Percentiles rank a stretch among this genome's conserved stretches.
Conservation (phyloP, 805 yeast species). For the Kuraishia hungarica region DNA sequence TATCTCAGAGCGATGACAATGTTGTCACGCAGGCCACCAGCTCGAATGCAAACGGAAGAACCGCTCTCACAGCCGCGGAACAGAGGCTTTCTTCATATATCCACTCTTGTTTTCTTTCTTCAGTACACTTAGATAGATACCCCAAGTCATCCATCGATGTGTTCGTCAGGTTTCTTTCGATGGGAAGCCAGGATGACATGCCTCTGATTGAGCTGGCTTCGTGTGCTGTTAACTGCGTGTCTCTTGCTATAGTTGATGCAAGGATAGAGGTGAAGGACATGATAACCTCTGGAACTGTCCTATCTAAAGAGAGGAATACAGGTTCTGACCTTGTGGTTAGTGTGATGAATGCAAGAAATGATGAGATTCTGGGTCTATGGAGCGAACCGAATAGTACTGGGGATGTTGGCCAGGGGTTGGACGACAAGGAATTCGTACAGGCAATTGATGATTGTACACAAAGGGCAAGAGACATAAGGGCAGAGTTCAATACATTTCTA, state of each 20-base stretch:
- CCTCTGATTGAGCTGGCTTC: conserved; percentile 29
- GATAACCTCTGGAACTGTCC: conserved; percentile 47
- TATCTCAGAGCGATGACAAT: conserved; percentile 29
- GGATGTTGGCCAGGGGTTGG: conserved; percentile 3
- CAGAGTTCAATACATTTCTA: conserved; percentile 36
- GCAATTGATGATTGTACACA: conserved; percentile 23
- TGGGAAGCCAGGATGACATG: conserved; percentile 19
- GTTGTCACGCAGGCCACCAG: background rate
- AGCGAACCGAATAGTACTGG: conserved; percentile 25
- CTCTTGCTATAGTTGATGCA: conserved; percentile 76
- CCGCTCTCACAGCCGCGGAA: conserved; percentile 29
- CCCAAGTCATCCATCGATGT: conserved; percentile 88
- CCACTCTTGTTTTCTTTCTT: conserved; percentile 27
- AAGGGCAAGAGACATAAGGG: conserved; percentile 36
- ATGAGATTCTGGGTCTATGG: conserved; percentile 57
- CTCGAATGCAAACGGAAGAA: conserved; percentile 17
- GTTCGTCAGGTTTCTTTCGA: conserved; percentile 58
- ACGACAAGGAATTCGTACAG: conserved; percentile 26
- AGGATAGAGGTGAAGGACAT: conserved; percentile 75
- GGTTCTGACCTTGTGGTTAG: conserved; percentile 33
- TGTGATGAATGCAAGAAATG: conserved; percentile 43
- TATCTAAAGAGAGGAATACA: conserved; percentile 6
- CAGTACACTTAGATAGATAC: conserved; percentile 58
- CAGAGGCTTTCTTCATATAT: conserved; percentile 35
- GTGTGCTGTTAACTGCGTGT: conserved; percentile 45